Evolutionary conservation across 495 filamentous ascomycete genomes (phyloP).

Genomic region (Rusavskia elegans): DNA sequence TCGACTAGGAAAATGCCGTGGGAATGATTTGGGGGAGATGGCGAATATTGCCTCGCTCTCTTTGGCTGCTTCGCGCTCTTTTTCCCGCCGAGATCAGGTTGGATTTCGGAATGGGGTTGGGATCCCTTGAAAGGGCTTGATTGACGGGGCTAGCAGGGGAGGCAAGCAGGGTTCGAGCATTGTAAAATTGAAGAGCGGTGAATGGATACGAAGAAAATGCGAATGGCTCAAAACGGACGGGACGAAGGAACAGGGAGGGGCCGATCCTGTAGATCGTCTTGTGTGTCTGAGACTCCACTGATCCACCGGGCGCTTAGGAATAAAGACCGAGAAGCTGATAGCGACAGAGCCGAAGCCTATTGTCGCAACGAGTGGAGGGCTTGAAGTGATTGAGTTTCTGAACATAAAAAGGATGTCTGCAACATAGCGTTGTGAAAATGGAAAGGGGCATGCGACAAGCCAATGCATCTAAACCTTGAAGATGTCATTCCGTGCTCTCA

Average conservation of each 20-base stretch:
- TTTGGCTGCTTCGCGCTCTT: background rate
- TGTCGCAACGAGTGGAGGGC: too few relatives aligned
- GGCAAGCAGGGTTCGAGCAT: background rate
- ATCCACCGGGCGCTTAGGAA: slow-evolving; percentile 4
- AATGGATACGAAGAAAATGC: background rate
- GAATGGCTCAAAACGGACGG: slow-evolving; percentile 12
- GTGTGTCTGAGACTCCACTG: background rate
- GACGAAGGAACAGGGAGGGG: slow-evolving; percentile 11
- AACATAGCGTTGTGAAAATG: background rate
- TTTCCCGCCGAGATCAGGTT: background rate
- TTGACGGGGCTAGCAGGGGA: background rate
- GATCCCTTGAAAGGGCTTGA: background rate
- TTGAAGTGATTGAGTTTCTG: background rate
- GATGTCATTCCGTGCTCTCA: background rate
- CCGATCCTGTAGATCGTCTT: slow-evolving; percentile 8
- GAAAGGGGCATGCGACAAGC: background rate
- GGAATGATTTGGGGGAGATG: too few relatives aligned
- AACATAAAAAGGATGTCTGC: background rate
- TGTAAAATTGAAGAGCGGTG: slow-evolving; percentile 7
- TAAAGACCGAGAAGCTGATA: too few relatives aligned
- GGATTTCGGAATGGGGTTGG: background rate
- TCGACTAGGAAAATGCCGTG: too few relatives aligned
- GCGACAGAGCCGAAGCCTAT: too few relatives aligned
- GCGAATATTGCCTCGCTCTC: background rate
- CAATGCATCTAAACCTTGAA: background rate